A percentile compares a stretch with the other conserved stretches of the same genome.
Conservation (phyloP, 768 basidiomycete species). For the Mycena leptocephala region DNA sequence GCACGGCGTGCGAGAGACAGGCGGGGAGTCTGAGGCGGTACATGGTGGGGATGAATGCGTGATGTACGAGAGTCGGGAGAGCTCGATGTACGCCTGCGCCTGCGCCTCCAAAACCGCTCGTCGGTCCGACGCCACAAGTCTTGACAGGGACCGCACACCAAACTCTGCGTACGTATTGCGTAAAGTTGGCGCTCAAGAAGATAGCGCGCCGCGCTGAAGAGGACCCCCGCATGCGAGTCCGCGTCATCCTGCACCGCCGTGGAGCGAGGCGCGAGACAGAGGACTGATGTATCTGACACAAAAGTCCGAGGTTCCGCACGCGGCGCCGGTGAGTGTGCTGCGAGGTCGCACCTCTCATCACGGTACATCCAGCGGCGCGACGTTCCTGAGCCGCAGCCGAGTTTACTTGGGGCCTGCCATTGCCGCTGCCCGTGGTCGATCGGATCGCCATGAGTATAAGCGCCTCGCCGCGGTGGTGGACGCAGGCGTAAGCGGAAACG, state of each 20-base stretch:
- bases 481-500: too few relatives aligned
- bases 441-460: too few relatives aligned
- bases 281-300: not conserved
- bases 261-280: not conserved
- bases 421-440: too few relatives aligned
- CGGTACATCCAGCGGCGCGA: too few relatives aligned
- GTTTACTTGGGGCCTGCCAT: too few relatives aligned
- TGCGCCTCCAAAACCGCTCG: too few relatives aligned
- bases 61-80: not conserved
- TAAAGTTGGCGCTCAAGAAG: not conserved
- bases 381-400: too few relatives aligned
- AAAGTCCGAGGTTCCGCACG: not conserved
- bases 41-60: not conserved
- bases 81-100: not conserved
- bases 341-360: not conserved
- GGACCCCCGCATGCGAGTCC: not conserved
- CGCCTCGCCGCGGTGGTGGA: too few relatives aligned
- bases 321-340: not conserved
- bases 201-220: not conserved
- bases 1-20: too few relatives aligned
- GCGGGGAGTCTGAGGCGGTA: not conserved
- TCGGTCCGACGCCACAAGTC: not conserved
- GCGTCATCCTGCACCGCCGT: not conserved
- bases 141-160: not conserved
- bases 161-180: not conserved